Evolutionary conservation across 2,329 filamentous ascomycete species (phyloP).

Genomic region (Rhytidhysteron rufulum): DNA sequence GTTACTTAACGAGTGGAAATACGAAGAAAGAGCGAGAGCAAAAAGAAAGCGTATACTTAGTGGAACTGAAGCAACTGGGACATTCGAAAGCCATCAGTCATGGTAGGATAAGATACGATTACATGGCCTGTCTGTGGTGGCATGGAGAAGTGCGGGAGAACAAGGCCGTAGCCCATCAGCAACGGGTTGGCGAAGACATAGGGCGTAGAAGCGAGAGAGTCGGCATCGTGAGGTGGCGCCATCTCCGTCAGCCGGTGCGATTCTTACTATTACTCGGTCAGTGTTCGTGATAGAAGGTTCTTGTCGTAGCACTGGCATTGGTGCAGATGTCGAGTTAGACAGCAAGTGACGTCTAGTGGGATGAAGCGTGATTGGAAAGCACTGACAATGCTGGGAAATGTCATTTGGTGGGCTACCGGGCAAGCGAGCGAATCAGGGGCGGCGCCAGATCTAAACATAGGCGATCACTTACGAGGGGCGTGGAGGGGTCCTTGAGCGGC

Average conservation of each 20-base stretch:
- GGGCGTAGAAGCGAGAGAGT: too few species aligned
- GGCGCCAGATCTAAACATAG: neutral
- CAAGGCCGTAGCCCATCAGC: too few species aligned
- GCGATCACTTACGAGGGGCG: neutral
- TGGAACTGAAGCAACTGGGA: neutral
- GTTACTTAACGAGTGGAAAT: neutral
- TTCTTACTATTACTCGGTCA: neutral
- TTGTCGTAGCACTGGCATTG: neutral
- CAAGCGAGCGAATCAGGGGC: neutral
- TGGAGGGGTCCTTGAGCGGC: neutral
- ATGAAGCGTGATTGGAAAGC: neutral
- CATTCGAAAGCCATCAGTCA: too few species aligned
- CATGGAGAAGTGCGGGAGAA: too few species aligned
- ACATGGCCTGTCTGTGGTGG: too few species aligned
- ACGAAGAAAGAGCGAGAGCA: neutral
- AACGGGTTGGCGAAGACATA: too few species aligned
- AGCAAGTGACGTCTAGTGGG: too few species aligned
- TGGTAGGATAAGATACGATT: too few species aligned
- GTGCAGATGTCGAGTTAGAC: too few species aligned
- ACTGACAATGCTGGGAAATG: neutral
- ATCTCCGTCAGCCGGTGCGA: too few species aligned
- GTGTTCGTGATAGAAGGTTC: neutral
- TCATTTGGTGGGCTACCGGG: neutral
- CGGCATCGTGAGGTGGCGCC: too few species aligned
- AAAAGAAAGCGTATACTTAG: neutral